Evolutionary conservation across 306 rosid genomes (phyloP).

Genomic region (Luffa aegyptiaca): DNA sequence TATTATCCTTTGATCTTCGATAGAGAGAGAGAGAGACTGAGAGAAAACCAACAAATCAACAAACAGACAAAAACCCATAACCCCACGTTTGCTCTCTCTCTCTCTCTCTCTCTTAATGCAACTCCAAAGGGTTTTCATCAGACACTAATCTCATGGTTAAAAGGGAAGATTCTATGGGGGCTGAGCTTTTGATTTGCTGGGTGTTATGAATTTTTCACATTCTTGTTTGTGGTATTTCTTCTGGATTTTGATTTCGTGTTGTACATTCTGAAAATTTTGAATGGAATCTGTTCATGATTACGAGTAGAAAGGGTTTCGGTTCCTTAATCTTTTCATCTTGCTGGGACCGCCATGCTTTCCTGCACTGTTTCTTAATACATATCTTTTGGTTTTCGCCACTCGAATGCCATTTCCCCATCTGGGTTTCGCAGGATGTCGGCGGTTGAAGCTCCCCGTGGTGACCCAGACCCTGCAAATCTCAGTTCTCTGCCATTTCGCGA

Average conservation of each 20-base stretch:
- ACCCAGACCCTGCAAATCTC: background rate
- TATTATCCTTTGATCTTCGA: background rate
- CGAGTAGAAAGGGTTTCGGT: background rate
- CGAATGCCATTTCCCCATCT: slow-evolving; percentile 6
- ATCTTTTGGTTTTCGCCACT: background rate
- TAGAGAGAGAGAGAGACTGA: background rate
- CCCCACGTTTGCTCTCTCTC: slow-evolving; percentile 2
- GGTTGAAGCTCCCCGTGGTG: background rate
- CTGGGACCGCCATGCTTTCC: slow-evolving; percentile 1
- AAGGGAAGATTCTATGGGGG: background rate
- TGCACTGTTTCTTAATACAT: slow-evolving; percentile 1
- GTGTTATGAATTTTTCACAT: background rate
- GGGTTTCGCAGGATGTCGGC: slow-evolving; percentile 9
- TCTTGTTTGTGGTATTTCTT: background rate
- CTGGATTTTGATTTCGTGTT: background rate
- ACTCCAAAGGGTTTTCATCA: background rate
- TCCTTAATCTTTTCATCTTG: background rate
- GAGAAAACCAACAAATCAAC: background rate
- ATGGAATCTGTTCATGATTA: background rate
- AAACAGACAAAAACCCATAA: background rate
- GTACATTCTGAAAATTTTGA: background rate
- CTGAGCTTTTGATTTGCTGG: background rate
- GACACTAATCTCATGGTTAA: background rate
- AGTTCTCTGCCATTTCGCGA: background rate
- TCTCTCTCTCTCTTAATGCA: background rate